A percentile compares a stretch with the other conserved stretches of the same genome.
phyloP scores from a whole-genome alignment of 116 monocot genomes.

The Cymodocea nodosa region DNA sequence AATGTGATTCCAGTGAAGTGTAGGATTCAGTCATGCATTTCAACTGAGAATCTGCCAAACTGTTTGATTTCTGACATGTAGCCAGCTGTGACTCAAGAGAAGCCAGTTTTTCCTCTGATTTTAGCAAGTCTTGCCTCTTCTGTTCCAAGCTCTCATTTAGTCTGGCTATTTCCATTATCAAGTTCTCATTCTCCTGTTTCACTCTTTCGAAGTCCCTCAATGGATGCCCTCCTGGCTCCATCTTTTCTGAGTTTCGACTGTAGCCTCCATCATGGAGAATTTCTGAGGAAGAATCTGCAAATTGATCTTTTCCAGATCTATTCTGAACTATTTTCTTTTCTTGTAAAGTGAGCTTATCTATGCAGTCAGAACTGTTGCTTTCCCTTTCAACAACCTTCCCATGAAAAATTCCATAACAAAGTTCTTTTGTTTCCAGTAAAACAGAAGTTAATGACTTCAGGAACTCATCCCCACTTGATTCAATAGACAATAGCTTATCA shows the following conservation, averaged over 20 bases:
- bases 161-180: slow-evolving; percentile 30
- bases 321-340: slow-evolving; percentile 13
- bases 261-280: slow-evolving; percentile 12
- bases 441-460: slow-evolving; percentile 34
- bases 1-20: slow-evolving; percentile 44
- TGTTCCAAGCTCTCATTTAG: slow-evolving; percentile 43
- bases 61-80: slow-evolving; percentile 59
- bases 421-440: slow-evolving; percentile 33
- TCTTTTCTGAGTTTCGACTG: background rate
- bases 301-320: slow-evolving; percentile 17
- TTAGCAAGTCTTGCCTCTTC: slow-evolving; percentile 28
- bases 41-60: slow-evolving; percentile 78
- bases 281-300: slow-evolving; percentile 21
- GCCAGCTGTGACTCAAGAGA: slow-evolving; percentile 41
- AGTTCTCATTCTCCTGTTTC: slow-evolving; percentile 48
- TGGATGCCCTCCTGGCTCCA: slow-evolving; percentile 8
- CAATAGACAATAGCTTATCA: slow-evolving; percentile 25
- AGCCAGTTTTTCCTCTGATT: slow-evolving; percentile 33
- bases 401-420: slow-evolving; percentile 12
- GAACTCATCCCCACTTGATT: slow-evolving; percentile 30
- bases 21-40: slow-evolving; percentile 95
- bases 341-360: slow-evolving; percentile 20
- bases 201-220: slow-evolving; percentile 37
- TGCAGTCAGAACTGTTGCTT: slow-evolving; percentile 36
- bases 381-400: slow-evolving; percentile 33